Percentiles rank a stretch among this genome's conserved stretches.
Conservation (phyloP, 768 basidiomycete species). For the Tylopilus rubrobrunneus region DNA sequence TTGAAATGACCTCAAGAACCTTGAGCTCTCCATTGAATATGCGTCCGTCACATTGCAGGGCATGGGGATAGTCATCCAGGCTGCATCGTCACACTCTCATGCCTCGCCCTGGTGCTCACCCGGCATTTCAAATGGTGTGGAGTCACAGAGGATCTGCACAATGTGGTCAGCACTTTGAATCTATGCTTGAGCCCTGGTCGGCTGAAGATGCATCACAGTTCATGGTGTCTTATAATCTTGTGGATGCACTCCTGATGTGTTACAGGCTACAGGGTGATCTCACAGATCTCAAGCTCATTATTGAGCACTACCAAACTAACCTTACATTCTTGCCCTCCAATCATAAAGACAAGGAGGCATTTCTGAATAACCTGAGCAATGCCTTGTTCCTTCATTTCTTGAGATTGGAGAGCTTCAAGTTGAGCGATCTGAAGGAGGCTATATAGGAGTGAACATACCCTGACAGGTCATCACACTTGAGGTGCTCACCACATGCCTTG, state of each 20-base stretch:
- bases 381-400: slow-evolving; percentile 25
- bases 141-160: slow-evolving; percentile 24
- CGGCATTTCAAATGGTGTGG: slow-evolving; percentile 18
- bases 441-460: slow-evolving; percentile 19
- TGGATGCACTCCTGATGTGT: slow-evolving; percentile 22
- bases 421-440: slow-evolving; percentile 24
- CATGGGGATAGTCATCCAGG: slow-evolving; percentile 17
- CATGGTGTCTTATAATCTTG: slow-evolving; percentile 24
- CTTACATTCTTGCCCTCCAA: slow-evolving; percentile 14
- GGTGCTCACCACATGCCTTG: slow-evolving; percentile 21
- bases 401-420: background rate
- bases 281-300: slow-evolving; percentile 28
- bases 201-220: slow-evolving; percentile 12
- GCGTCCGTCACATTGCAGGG: slow-evolving; percentile 16
- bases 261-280: slow-evolving; percentile 21
- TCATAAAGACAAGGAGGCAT: slow-evolving; percentile 10
- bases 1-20: slow-evolving; percentile 16
- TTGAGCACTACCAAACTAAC: slow-evolving; percentile 22
- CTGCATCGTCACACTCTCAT: slow-evolving; percentile 14
- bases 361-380: slow-evolving; percentile 20
- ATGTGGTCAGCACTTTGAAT: slow-evolving; percentile 23
- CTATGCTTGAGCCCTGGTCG: slow-evolving; percentile 17
- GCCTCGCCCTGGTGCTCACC: slow-evolving; percentile 23
- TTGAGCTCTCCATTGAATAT: slow-evolving; percentile 22
- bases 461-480: slow-evolving; percentile 16